Evolutionary conservation across 2,329 filamentous ascomycete genomes (phyloP).

Genomic region (Beauveria pseudobassiana): DNA sequence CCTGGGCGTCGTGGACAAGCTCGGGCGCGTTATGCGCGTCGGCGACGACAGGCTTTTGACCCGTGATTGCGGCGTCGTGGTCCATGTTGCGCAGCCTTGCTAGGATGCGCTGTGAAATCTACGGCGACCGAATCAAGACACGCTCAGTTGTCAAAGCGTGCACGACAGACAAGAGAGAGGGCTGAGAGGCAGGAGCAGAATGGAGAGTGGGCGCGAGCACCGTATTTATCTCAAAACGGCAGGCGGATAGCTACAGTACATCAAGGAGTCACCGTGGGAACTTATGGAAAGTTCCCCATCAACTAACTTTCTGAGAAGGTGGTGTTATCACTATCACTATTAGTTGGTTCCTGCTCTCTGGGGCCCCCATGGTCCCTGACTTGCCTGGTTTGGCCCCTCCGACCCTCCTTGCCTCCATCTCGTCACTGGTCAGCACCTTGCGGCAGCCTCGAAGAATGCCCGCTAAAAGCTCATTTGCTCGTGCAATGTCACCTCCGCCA

Average conservation of each 20-base stretch:
- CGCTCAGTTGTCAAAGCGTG: neutral
- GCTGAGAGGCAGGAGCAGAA: neutral
- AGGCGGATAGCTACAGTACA: too few relatives aligned
- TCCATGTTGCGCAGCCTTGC: neutral
- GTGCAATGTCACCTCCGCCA: too few relatives aligned
- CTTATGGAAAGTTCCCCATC: neutral
- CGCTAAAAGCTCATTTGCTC: too few relatives aligned
- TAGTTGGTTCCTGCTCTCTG: neutral
- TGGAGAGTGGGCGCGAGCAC: neutral
- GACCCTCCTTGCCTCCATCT: neutral
- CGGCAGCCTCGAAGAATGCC: too few relatives aligned
- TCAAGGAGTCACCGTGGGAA: neutral
- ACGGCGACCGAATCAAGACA: neutral
- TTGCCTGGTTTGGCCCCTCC: neutral
- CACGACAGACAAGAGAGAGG: neutral
- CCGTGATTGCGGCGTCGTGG: neutral
- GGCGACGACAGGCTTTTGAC: conserved; percentile 4
- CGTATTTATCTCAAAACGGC: neutral
- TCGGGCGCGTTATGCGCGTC: neutral
- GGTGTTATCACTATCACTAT: neutral
- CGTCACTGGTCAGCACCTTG: neutral
- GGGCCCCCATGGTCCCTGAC: neutral
- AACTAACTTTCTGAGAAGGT: neutral
- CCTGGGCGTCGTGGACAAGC: neutral
- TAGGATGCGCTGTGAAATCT: neutral